phyloP scores from a whole-genome alignment of 352 stramenopile species.

The Phytophthora foliorum region DNA sequence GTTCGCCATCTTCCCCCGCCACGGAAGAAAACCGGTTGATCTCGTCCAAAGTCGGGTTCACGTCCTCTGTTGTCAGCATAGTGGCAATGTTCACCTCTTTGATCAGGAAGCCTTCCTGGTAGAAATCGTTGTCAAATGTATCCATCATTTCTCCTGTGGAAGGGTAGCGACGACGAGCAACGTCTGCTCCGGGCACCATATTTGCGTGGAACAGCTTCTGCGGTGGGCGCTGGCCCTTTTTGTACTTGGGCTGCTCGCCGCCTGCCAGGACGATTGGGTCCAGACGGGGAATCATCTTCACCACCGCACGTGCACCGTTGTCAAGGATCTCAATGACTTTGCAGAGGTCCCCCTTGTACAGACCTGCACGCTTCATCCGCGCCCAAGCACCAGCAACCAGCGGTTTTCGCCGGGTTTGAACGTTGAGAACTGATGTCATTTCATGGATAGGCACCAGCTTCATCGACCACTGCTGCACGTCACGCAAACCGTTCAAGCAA shows the following conservation, averaged over 20 bases:
- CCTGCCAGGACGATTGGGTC: conserved; percentile 80
- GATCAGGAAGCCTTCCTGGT: conserved; percentile 89
- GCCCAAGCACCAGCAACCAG: conserved; percentile 83
- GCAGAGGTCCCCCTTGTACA: conserved; percentile 91
- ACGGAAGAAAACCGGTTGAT: conserved; percentile 89
- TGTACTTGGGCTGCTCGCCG: conserved; percentile 88
- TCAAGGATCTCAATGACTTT: conserved; percentile 91
- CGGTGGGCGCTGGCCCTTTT: conserved; percentile 88
- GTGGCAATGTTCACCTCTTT: conserved; percentile 91
- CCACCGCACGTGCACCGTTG: conserved; percentile 83
- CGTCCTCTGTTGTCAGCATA: conserved; percentile 87
- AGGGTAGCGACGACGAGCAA: conserved; percentile 75
- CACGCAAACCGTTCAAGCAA: conserved; percentile 83
- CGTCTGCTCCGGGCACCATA: conserved; percentile 70
- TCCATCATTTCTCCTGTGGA: conserved; percentile 90
- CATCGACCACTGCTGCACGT: conserved; percentile 91
- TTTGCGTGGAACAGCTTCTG: conserved; percentile 87
- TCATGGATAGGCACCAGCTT: conserved; percentile 92
- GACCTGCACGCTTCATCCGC: conserved; percentile 84
- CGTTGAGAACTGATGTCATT: conserved; percentile 91
- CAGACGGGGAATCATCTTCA: conserved; percentile 89
- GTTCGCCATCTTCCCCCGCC: conserved; percentile 72
- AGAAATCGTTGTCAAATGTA: conserved; percentile 90
- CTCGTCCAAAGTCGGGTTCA: conserved; percentile 89
- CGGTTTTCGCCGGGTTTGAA: conserved; percentile 88